Conservation (phyloP, 371 early-diverging fungal species). For the Mortierella sp. region DNA sequence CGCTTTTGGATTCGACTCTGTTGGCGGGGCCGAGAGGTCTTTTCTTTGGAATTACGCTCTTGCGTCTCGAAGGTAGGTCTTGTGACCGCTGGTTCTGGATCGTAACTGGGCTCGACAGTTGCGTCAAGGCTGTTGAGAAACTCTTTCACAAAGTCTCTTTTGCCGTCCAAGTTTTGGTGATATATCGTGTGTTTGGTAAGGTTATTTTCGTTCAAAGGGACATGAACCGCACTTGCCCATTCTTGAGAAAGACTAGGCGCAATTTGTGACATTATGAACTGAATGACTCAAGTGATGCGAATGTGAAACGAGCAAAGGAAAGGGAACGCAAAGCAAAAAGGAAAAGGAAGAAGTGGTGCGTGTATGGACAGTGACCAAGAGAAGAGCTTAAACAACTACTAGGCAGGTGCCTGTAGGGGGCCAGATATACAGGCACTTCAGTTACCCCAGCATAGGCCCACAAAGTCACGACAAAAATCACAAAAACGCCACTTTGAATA, state of each 20-base stretch:
- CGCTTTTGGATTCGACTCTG: constrained; percentile 4
- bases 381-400: neutral
- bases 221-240: neutral
- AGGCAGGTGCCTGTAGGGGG: constrained; percentile 3
- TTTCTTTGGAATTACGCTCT: neutral
- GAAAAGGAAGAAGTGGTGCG: neutral
- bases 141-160: constrained; percentile 43
- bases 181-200: constrained; percentile 29
- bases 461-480: neutral
- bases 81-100: constrained; percentile 10
- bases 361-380: neutral
- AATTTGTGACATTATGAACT: neutral
- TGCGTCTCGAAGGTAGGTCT: neutral
- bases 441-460: neutral
- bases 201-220: constrained; percentile 16
- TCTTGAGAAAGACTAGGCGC: constrained; percentile 1
- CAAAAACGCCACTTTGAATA: constrained; percentile 1
- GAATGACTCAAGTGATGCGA: neutral
- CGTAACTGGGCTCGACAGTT: neutral
- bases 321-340: neutral
- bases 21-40: neutral
- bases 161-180: constrained; percentile 25
- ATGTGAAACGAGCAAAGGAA: neutral
- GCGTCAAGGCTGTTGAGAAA: constrained; percentile 22
- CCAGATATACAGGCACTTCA: neutral